phyloP scores from a whole-genome alignment of 179 eudicot species.

The Beta macrorhiza region DNA sequence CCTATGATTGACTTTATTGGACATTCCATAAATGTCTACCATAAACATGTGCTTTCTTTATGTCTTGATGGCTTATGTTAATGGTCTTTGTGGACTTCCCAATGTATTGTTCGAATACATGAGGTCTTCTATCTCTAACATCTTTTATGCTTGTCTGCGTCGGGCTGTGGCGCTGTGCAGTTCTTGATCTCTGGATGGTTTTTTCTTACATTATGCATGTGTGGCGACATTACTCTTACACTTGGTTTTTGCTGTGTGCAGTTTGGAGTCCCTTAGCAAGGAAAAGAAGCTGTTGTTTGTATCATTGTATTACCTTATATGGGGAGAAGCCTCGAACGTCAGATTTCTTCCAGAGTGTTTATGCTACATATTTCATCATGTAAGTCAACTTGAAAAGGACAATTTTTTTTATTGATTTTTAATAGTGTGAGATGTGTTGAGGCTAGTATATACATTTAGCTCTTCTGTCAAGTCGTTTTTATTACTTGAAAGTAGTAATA shows the following conservation, averaged over 20 bases:
- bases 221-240: slow-evolving; percentile 11
- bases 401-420: not conserved
- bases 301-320: slow-evolving; percentile 80
- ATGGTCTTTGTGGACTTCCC: not conserved
- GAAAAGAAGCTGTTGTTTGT: slow-evolving; percentile 80
- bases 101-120: not conserved
- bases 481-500: not conserved
- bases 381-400: slow-evolving; percentile 32
- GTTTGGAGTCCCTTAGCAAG: slow-evolving; percentile 80
- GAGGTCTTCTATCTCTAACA: not conserved
- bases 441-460: not conserved
- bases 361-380: slow-evolving; percentile 99
- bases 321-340: slow-evolving; percentile 98
- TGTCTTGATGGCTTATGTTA: not conserved
- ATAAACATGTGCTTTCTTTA: not conserved
- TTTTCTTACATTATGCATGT: not conserved
- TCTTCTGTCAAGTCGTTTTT: not conserved
- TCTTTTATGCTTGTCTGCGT: not conserved
- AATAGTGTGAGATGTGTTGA: not conserved
- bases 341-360: slow-evolving; percentile 98
- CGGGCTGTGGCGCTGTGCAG: not conserved
- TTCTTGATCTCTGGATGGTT: not conserved
- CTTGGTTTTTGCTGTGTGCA: slow-evolving; percentile 39
- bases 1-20: not conserved
- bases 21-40: not conserved